Percentiles rank a stretch among this genome's conserved stretches.
Evolutionary conservation across 2,329 filamentous ascomycete species (phyloP).

Genomic region (Nigrospora oryzae): DNA sequence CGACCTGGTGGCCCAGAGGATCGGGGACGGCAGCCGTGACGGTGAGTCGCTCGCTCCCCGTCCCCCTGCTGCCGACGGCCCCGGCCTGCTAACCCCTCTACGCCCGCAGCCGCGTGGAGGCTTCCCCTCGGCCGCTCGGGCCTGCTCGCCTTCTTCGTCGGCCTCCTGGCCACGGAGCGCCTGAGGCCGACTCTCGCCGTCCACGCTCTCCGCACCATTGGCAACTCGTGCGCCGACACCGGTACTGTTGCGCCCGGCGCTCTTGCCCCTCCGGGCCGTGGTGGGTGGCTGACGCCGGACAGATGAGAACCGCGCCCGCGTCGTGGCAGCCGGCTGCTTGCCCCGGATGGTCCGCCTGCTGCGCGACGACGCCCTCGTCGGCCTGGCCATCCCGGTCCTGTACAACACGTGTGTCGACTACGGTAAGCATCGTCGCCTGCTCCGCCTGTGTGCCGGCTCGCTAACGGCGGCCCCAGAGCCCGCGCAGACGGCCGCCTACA

Average conservation of each 20-base stretch:
- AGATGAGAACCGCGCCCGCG: slow-evolving; percentile 51
- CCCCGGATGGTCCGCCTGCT: slow-evolving; percentile 39
- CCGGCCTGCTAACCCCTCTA: neutral
- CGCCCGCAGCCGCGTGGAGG: slow-evolving; percentile 42
- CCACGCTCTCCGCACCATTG: slow-evolving; percentile 48
- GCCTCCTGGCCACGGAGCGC: slow-evolving; percentile 29
- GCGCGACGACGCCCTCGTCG: slow-evolving; percentile 35
- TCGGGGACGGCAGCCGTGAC: slow-evolving; percentile 48
- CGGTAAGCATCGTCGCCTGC: slow-evolving; percentile 29
- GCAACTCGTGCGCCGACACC: slow-evolving; percentile 56
- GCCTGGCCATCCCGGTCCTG: slow-evolving; percentile 49
- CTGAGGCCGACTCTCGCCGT: slow-evolving; percentile 35
- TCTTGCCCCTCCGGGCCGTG: neutral
- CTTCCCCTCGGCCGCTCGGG: slow-evolving; percentile 48
- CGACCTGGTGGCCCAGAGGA: slow-evolving; percentile 37
- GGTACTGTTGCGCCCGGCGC: slow-evolving; percentile 21
- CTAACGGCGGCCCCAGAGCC: slow-evolving; percentile 31
- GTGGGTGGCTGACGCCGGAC: slow-evolving; percentile 2
- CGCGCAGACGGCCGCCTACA: slow-evolving; percentile 46
- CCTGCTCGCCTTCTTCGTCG: slow-evolving; percentile 47
- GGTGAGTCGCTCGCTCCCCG: slow-evolving; percentile 28
- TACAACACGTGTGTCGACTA: slow-evolving; percentile 58
- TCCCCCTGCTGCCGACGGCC: neutral
- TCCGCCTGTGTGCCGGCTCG: neutral
- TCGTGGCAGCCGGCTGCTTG: slow-evolving; percentile 41